A percentile compares a stretch with the other conserved stretches of the same genome.
phyloP scores from a whole-genome alignment of 2,329 filamentous ascomycete species.

The Ramularia collo-cygni region DNA sequence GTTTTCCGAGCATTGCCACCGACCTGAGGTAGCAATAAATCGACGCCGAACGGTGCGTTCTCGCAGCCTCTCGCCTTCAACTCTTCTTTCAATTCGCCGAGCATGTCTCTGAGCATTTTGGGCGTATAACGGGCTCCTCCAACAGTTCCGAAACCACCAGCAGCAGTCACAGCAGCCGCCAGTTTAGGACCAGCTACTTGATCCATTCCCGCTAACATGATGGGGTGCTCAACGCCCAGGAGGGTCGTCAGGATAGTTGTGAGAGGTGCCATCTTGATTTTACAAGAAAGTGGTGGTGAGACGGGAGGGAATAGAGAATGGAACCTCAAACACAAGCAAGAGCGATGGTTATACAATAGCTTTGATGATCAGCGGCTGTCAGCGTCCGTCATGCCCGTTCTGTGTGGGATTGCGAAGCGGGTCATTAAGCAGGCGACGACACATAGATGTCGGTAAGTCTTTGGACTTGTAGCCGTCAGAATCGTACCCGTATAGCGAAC shows the following conservation, averaged over 20 bases:
- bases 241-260: slow-evolving; percentile 86
- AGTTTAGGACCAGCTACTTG: slow-evolving; percentile 92
- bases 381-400: too few species aligned
- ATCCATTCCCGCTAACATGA: slow-evolving; percentile 96
- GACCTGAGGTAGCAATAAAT: slow-evolving; percentile 85
- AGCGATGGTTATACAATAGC: too few species aligned
- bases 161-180: slow-evolving; percentile 91
- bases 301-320: too few species aligned
- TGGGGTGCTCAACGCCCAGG: slow-evolving; percentile 90
- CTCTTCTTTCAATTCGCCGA: slow-evolving; percentile 82
- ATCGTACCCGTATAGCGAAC: too few species aligned
- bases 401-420: too few species aligned
- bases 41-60: slow-evolving; percentile 88
- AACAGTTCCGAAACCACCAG: slow-evolving; percentile 89
- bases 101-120: slow-evolving; percentile 90
- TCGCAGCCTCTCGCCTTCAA: slow-evolving; percentile 59
- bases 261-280: slow-evolving; percentile 48
- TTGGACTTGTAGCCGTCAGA: too few species aligned
- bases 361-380: too few species aligned
- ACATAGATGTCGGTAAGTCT: too few species aligned
- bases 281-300: too few species aligned
- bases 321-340: too few species aligned
- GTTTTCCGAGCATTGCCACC: slow-evolving; percentile 90
- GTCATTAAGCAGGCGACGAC: too few species aligned
- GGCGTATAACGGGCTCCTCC: slow-evolving; percentile 91